Evolutionary conservation across 2,329 filamentous ascomycete species (phyloP).

Genomic region (Sclerotinia spermophila): DNA sequence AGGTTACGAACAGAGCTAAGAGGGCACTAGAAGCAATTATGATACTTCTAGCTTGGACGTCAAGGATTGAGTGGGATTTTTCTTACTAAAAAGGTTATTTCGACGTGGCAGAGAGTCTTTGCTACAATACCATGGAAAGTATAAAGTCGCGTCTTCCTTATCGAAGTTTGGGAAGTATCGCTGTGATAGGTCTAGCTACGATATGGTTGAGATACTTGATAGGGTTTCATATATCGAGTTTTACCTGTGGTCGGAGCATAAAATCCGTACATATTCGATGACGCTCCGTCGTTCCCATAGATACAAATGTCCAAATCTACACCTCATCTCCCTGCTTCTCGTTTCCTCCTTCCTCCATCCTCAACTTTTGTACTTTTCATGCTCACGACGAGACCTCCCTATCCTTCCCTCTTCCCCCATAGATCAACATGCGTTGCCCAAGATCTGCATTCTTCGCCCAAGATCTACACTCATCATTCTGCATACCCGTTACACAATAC

Average conservation of each 20-base stretch:
- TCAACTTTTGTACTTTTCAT: neutral
- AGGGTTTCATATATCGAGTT: neutral
- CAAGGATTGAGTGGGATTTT: neutral
- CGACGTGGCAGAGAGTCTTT: neutral
- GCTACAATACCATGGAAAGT: neutral
- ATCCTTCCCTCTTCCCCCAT: neutral
- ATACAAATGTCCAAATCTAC: neutral
- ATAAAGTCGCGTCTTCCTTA: neutral
- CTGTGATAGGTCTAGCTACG: neutral
- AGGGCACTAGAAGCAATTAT: constrained; percentile 2
- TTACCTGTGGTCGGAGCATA: neutral
- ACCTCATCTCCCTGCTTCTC: neutral
- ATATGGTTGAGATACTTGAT: too few relatives aligned
- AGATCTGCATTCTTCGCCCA: neutral
- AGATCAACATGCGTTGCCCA: too few relatives aligned
- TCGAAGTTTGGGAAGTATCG: neutral
- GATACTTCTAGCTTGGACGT: constrained; percentile 5
- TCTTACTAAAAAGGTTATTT: neutral
- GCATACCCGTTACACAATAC: neutral
- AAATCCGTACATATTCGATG: neutral
- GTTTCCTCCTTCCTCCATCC: neutral
- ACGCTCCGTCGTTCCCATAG: neutral
- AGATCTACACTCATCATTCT: neutral
- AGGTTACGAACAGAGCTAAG: neutral
- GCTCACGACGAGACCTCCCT: neutral